Evolutionary conservation across 306 rosid genomes (phyloP).

Genomic region (barrel medic (Medicago truncatula)): DNA sequence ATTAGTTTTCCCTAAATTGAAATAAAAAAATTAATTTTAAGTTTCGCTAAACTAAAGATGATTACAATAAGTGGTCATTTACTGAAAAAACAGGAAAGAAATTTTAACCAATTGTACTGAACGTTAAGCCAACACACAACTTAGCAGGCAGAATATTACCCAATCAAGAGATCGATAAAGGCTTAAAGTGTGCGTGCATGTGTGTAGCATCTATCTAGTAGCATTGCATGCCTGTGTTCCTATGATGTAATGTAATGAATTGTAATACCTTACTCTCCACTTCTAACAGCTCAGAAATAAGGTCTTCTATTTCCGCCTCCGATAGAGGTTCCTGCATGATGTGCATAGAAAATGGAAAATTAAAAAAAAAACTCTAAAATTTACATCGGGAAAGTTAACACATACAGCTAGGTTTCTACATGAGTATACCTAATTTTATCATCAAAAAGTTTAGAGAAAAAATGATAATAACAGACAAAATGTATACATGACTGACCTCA

Average conservation of each 20-base stretch:
- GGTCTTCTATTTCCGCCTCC: slow-evolving; percentile 80
- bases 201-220: slow-evolving; percentile 13
- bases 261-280: slow-evolving; percentile 92
- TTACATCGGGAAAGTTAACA: slow-evolving; percentile 28
- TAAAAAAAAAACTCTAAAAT: not conserved
- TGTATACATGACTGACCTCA: slow-evolving; percentile 57
- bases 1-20: slow-evolving; percentile 3
- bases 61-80: slow-evolving; percentile 4
- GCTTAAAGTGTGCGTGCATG: slow-evolving; percentile 1
- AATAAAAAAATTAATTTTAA: not conserved
- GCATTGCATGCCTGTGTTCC: slow-evolving; percentile 7
- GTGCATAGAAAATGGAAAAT: slow-evolving; percentile 34
- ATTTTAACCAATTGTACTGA: not conserved
- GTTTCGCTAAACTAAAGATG: not conserved
- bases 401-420: slow-evolving; percentile 2
- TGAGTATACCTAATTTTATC: not conserved
- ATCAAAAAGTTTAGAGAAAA: slow-evolving; percentile 1
- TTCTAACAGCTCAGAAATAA: slow-evolving; percentile 83
- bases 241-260: slow-evolving; percentile 27
- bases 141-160: slow-evolving; percentile 2
- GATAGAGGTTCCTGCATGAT: slow-evolving; percentile 78
- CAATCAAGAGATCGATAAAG: slow-evolving; percentile 14
- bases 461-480: not conserved
- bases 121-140: slow-evolving; percentile 23
- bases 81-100: slow-evolving; percentile 2